Percentiles rank a stretch among this genome's conserved stretches.
Evolutionary conservation across 2,329 filamentous ascomycete species (phyloP).

Genomic region (Pseudohalonectria lignicola): DNA sequence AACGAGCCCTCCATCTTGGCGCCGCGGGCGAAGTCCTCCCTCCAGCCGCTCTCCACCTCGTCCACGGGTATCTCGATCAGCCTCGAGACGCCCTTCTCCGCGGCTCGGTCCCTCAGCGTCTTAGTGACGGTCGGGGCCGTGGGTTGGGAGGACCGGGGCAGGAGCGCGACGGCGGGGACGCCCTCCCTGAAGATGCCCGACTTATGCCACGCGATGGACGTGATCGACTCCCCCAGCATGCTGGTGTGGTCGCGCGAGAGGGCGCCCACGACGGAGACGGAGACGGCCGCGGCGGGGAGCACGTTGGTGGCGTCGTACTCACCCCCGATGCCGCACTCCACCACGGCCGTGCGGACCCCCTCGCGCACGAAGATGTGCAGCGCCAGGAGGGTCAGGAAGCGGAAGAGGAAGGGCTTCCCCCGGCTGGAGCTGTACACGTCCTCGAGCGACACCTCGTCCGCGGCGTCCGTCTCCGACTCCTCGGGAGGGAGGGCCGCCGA

Average conservation of each 20-base stretch:
- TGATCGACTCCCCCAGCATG: conserved; percentile 51
- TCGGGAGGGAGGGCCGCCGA: conserved; percentile 32
- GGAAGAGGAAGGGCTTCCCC: conserved; percentile 81
- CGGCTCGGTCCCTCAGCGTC: conserved; percentile 46
- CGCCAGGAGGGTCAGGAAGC: conserved; percentile 80
- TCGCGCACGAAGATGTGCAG: conserved; percentile 72
- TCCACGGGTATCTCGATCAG: conserved; percentile 36
- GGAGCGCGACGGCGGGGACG: conserved; percentile 40
- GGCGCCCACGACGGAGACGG: conserved; percentile 27
- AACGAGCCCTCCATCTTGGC: conserved; percentile 24
- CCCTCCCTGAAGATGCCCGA: conserved; percentile 57
- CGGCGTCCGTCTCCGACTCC: conserved; percentile 4
- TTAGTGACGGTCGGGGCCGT: conserved; percentile 19
- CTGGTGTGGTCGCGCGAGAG: conserved; percentile 59
- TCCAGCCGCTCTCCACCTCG: conserved; percentile 22
- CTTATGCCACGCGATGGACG: conserved; percentile 65
- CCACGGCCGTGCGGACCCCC: conserved; percentile 65
- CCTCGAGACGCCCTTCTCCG: conserved; percentile 33
- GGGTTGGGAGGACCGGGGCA: neutral
- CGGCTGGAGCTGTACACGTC: too few species aligned
- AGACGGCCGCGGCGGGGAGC: conserved; percentile 15
- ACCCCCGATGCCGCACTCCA: conserved; percentile 91
- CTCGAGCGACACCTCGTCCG: conserved; percentile 32
- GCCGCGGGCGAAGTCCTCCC: conserved; percentile 39
- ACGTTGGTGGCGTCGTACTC: conserved; percentile 90